These are phyloP conservation scores for Polysphondylium violaceum DNA, from an alignment of 78 protist species.

Conservation along the genomic window DNA sequence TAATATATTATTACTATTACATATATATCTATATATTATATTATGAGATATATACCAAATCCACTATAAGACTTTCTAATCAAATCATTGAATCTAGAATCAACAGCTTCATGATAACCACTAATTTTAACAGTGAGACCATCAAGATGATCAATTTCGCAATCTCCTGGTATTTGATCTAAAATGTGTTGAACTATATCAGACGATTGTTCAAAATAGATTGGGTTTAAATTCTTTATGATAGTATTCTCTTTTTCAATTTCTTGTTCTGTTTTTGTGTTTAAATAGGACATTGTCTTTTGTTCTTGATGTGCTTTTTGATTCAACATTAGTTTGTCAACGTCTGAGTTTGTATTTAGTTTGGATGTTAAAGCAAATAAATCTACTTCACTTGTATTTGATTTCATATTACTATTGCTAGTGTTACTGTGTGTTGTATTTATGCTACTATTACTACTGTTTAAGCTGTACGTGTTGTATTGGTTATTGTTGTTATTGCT, in stretches of 20 bases:
- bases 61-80: slow-evolving; percentile 70
- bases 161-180: slow-evolving; percentile 15
- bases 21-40: no score
- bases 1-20: background rate
- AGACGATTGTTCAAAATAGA: slow-evolving; percentile 36
- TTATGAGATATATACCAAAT: slow-evolving; percentile 68
- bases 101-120: slow-evolving; percentile 61
- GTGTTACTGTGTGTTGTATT: background rate
- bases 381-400: slow-evolving; percentile 11
- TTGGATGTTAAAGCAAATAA: slow-evolving; percentile 56
- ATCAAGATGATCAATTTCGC: slow-evolving; percentile 30
- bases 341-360: slow-evolving; percentile 41
- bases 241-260: slow-evolving; percentile 32
- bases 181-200: slow-evolving; percentile 25
- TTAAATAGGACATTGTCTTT: slow-evolving; percentile 1
- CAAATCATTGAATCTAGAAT: slow-evolving; percentile 66
- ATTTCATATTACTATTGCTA: background rate
- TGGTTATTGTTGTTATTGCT: no score
- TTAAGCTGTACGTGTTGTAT: no score
- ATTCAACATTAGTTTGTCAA: slow-evolving; percentile 26
- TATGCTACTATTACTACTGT: background rate
- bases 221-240: slow-evolving; percentile 16
- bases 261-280: slow-evolving; percentile 43
- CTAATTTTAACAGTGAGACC: slow-evolving; percentile 34
- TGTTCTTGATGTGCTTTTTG: background rate